These are phyloP conservation scores for Suhomyces ambrosiae DNA, from an alignment of 1,139 yeast species.

Conservation along the genomic window DNA sequence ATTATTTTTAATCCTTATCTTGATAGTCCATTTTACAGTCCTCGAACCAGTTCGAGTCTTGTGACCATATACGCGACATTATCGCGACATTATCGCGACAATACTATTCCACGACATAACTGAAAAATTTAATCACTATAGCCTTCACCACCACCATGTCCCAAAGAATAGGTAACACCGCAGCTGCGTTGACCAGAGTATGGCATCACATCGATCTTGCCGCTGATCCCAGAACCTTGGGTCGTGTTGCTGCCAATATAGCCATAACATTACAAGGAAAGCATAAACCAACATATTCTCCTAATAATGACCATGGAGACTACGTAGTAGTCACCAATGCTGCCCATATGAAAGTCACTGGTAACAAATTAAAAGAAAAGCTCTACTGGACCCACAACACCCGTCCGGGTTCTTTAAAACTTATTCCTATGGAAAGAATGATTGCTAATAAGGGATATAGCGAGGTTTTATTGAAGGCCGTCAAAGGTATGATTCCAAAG, in stretches of 20 bases:
- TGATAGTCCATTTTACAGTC: too few relatives aligned
- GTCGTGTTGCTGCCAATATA: conserved; percentile 87
- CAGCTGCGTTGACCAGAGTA: conserved; percentile 75
- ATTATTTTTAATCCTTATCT: too few relatives aligned
- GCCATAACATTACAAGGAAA: conserved; percentile 91
- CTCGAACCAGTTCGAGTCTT: too few relatives aligned
- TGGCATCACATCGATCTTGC: conserved; percentile 98
- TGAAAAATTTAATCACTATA: too few relatives aligned
- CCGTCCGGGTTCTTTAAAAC: conserved; percentile 86
- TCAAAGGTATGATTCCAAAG: conserved; percentile 94
- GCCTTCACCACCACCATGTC: conserved; percentile 51
- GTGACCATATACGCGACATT: too few relatives aligned
- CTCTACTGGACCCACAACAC: conserved; percentile 90
- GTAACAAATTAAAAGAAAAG: conserved; percentile 79
- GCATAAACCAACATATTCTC: conserved; percentile 87
- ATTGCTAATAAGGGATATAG: conserved; percentile 81
- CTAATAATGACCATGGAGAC: conserved; percentile 85
- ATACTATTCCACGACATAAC: too few relatives aligned
- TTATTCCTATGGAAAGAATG: conserved; percentile 79
- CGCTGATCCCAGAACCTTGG: conserved; percentile 79
- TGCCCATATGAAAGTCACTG: conserved; percentile 74
- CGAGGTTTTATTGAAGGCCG: conserved; percentile 82
- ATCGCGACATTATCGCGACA: too few relatives aligned
- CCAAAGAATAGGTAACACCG: conserved; percentile 61
- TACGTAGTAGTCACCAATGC: conserved; percentile 96